phyloP scores from a whole-genome alignment of 257 asterid species.

The Craterostigma plantagineum region DNA sequence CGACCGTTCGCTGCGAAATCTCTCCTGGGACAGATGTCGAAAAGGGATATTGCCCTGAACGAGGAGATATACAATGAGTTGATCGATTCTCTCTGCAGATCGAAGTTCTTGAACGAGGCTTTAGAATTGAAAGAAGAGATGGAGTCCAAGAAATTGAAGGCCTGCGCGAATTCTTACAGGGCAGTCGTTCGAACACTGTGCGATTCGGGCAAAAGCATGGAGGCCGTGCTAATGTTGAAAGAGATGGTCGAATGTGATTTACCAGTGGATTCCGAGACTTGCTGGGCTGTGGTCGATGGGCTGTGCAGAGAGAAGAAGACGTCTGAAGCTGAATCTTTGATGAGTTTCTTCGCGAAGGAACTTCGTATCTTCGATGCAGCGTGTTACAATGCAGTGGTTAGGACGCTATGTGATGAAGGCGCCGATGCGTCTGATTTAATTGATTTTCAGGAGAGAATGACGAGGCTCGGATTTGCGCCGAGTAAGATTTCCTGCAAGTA shows the following conservation, averaged over 20 bases:
- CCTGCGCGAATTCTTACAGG: slow-evolving; percentile 23
- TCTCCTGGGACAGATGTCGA: slow-evolving; percentile 32
- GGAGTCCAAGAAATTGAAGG: slow-evolving; percentile 33
- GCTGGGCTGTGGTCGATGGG: slow-evolving; percentile 45
- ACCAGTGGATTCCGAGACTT: slow-evolving; percentile 31
- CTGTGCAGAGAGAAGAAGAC: slow-evolving; percentile 31
- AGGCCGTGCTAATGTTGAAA: slow-evolving; percentile 42
- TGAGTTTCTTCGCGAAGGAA: slow-evolving; percentile 37
- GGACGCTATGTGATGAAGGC: slow-evolving; percentile 29
- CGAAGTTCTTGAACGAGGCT: slow-evolving; percentile 40
- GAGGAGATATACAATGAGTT: slow-evolving; percentile 33
- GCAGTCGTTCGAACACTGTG: slow-evolving; percentile 46
- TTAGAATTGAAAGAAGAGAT: slow-evolving; percentile 32
- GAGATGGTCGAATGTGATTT: slow-evolving; percentile 51
- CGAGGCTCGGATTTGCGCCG: slow-evolving; percentile 47
- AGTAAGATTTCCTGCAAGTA: slow-evolving; percentile 47
- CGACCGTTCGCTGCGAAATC: slow-evolving; percentile 80
- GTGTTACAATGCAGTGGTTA: slow-evolving; percentile 41
- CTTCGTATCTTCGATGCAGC: slow-evolving; percentile 33
- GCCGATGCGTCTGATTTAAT: slow-evolving; percentile 25
- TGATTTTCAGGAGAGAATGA: slow-evolving; percentile 56
- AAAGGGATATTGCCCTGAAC: slow-evolving; percentile 21
- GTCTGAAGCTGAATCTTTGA: slow-evolving; percentile 21
- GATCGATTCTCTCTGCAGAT: slow-evolving; percentile 41
- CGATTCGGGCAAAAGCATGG: slow-evolving; percentile 32